Conservation (phyloP, 371 early-diverging fungal species). For the Apophysomyces elegans region DNA sequence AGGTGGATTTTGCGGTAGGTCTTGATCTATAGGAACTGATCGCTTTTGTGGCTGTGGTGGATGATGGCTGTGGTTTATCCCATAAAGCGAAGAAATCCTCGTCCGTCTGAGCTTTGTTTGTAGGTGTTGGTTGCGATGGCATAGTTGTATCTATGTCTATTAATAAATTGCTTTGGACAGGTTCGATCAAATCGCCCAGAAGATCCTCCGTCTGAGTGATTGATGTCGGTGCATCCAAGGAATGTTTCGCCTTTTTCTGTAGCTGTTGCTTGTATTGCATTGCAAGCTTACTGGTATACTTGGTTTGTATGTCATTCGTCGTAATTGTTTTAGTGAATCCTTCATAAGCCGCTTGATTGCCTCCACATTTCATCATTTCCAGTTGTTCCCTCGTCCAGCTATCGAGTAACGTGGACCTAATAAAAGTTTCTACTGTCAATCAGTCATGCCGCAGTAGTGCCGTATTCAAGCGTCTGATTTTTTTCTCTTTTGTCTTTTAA, state of each 20-base stretch:
- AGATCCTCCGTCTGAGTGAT: not conserved
- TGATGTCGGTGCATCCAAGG: conserved; percentile 1
- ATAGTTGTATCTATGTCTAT: conserved; percentile 17
- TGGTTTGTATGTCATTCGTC: conserved; percentile 74
- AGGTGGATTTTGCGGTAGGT: conserved; percentile 1
- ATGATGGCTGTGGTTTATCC: conserved; percentile 8
- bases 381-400: conserved; percentile 92
- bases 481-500: not conserved
- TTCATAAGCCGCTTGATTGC: conserved; percentile 78
- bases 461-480: not conserved
- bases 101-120: conserved; percentile 12
- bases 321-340: conserved; percentile 68
- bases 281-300: conserved; percentile 81
- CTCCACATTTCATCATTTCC: conserved; percentile 85
- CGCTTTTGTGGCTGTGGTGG: conserved; percentile 4
- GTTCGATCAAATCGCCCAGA: not conserved
- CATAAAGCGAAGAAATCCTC: conserved; percentile 27
- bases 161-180: not conserved
- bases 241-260: conserved; percentile 60
- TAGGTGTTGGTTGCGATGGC: not conserved
- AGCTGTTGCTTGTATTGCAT: conserved; percentile 81
- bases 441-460: not conserved
- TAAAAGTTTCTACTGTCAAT: not conserved
- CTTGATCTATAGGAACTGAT: conserved; percentile 8
- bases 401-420: conserved; percentile 84